These are phyloP conservation scores for Ceratobasidium papillatum DNA, from an alignment of 1,284 basidiomycete genomes.

Conservation along the genomic window DNA sequence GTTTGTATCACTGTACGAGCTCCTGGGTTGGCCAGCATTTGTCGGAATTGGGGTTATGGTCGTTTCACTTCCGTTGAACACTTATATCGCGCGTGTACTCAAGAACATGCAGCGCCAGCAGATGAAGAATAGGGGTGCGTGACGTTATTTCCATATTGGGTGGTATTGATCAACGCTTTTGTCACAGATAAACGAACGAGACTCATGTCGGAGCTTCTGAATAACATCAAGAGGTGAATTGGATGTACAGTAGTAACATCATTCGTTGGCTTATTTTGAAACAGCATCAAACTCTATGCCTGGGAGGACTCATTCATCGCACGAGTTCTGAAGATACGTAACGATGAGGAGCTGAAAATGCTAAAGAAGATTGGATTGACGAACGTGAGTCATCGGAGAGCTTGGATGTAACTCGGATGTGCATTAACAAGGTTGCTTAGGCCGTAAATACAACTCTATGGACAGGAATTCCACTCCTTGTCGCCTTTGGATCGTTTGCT, in stretches of 20 bases:
- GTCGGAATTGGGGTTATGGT: constrained; percentile 94
- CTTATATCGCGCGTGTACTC: constrained; percentile 74
- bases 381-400: constrained; percentile 57
- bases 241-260: too few species aligned
- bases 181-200: constrained; percentile 69
- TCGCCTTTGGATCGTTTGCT: constrained; percentile 89
- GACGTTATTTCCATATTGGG: not conserved
- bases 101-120: constrained; percentile 86
- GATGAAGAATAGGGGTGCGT: constrained; percentile 83
- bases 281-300: constrained; percentile 80
- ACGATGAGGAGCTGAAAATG: constrained; percentile 84
- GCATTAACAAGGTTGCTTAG: constrained; percentile 49
- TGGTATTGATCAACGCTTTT: too few species aligned
- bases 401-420: not conserved
- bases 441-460: constrained; percentile 45
- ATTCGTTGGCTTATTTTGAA: too few species aligned
- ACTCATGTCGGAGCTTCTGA: constrained; percentile 82
- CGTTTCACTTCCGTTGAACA: constrained; percentile 81
- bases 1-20: constrained; percentile 86
- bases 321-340: constrained; percentile 80
- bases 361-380: constrained; percentile 81
- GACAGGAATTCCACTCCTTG: constrained; percentile 59
- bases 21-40: constrained; percentile 92
- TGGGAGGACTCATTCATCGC: constrained; percentile 90
- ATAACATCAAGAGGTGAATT: constrained; percentile 78